Evolutionary conservation across 805 yeast species (phyloP), one percentile per base, ranked within the genome.

Genomic region (Tanozyma kutaoensis): DNA sequence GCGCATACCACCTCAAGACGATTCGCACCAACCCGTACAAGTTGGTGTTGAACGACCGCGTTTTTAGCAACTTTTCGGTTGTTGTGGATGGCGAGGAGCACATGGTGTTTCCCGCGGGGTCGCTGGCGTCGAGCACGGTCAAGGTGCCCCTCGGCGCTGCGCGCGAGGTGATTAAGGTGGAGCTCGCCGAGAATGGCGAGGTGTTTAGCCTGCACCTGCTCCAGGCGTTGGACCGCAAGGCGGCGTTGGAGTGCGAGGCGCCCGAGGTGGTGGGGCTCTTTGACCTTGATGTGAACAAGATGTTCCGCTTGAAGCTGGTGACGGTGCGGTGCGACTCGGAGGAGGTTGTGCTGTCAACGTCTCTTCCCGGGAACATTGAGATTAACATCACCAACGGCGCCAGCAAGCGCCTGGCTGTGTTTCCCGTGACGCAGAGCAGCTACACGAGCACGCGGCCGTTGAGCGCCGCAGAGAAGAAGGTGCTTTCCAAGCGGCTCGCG

Each of bases 1-100:
- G 85, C 37, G 97, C 91, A 13, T 77, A 84, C 22, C 49, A 48
- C 28, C 62, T 72, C 25, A 57, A 82, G 21, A 66, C 73, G 40
- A 76, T 73, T 48, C 70, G 74, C 38, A 63, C 79, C 5, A 70
- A 35, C 8, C 36, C 70, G 39, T 5, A 12, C 11, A 72, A 70
- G 23, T 63, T 82, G 26, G 52, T 58, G 14, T 60, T 82, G 3
- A 43, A 65, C 18, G 93, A 81, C 30, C 65, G 65, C 29, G 48
- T 74, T 1, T 42, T 65, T 23, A 64, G 56, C 36, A 62, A 63
- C 29, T 78, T 63, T 42, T 61, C 60, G 19, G 38, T 68, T 7
- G 42, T 28, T 12, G 45, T 45, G 18, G 42, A 48, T 16, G 43
- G 40, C 5, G 41, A 39, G 1, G 36, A 35, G 22, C 25, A 21